Base-by-base conservation (phyloP, 768 basidiomycete species). In the Psilocybe tampanensis region DNA sequence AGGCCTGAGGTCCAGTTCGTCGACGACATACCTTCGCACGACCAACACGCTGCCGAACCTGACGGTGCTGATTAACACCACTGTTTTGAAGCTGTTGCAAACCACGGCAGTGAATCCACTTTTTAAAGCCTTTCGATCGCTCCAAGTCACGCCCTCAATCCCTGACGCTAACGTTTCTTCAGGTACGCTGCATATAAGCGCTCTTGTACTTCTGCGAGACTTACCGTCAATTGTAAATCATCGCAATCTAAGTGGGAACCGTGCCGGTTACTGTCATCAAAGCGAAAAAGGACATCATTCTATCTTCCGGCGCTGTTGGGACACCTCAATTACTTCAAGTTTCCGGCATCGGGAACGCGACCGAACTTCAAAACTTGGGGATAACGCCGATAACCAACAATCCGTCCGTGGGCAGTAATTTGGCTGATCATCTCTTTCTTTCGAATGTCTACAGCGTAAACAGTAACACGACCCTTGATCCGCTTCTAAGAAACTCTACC, bases 231-330 rank as follows among this genome's bases (percentile, higher is more conserved):
- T n/a, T n/a, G n/a, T n/a, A n/a, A n/a, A n/a, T n/a, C n/a, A n/a
- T 15, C 7, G 15, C 33, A 15, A 34, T 39, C 36, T 39, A 3
- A 39, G 36, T n/a, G 36, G 36, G 36, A 15, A 39, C 36, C 6
- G 36, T 39, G 4, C 36, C 36, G 36, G 36, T 39, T 5, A 39
- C 36, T 13, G 36, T 39, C 36, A 39, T 39, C 36, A 39, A 39
- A 39, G 36, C 36, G 12, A 39, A 11, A 45, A 51, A 81, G 59
- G 86, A 88, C 60, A 72, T 88, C 54, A 76, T 88, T 17, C 60
- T 88, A 6, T 67, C 70, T 0, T 72, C 72, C 13, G 78, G 78
- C 1, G 45, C 72, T 2, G 61, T 77, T 43, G 73, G 71, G 11
- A 76, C 76, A 1, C 72, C 76, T 0, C 70, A 73, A 2, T 66